Conservation (phyloP, 148 eudicot species). For the Camellia granthamiana region DNA sequence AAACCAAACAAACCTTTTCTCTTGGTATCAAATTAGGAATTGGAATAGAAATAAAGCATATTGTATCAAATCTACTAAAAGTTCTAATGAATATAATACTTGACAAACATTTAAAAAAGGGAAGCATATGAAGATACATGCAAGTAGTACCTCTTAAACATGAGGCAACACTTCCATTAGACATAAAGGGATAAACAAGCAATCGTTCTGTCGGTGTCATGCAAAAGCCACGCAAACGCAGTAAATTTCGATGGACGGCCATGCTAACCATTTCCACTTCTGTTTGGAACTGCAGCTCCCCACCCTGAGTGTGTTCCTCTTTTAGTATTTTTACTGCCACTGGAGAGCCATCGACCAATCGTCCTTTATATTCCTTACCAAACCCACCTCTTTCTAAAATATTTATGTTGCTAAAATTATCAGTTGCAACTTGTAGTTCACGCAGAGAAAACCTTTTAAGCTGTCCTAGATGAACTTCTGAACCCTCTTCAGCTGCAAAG, state of each 20-base stretch:
- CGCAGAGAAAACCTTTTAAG: slow-evolving; percentile 75
- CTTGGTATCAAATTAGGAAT: background rate
- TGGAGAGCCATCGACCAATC: slow-evolving; percentile 67
- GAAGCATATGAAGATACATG: too few relatives aligned
- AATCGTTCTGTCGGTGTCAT: slow-evolving; percentile 85
- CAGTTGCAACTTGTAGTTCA: slow-evolving; percentile 77
- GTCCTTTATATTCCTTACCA: slow-evolving; percentile 85
- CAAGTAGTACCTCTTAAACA: slow-evolving; percentile 67
- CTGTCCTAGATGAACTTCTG: slow-evolving; percentile 81
- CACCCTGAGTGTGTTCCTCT: slow-evolving; percentile 78
- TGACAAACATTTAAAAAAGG: background rate
- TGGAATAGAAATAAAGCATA: background rate
- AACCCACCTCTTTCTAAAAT: slow-evolving; percentile 84
- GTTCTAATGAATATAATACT: background rate
- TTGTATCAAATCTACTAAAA: background rate
- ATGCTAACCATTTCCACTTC: slow-evolving; percentile 85
- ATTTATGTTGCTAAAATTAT: slow-evolving; percentile 61
- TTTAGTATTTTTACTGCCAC: slow-evolving; percentile 72
- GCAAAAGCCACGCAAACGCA: slow-evolving; percentile 77
- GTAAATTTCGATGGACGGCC: slow-evolving; percentile 86
- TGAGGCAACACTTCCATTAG: slow-evolving; percentile 80
- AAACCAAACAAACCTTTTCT: too few relatives aligned
- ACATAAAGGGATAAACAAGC: slow-evolving; percentile 80
- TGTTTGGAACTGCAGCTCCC: slow-evolving; percentile 80
- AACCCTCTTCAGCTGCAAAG: slow-evolving; percentile 83